phyloP scores from a whole-genome alignment of 257 asterid species.

The Gentiana straminea region DNA sequence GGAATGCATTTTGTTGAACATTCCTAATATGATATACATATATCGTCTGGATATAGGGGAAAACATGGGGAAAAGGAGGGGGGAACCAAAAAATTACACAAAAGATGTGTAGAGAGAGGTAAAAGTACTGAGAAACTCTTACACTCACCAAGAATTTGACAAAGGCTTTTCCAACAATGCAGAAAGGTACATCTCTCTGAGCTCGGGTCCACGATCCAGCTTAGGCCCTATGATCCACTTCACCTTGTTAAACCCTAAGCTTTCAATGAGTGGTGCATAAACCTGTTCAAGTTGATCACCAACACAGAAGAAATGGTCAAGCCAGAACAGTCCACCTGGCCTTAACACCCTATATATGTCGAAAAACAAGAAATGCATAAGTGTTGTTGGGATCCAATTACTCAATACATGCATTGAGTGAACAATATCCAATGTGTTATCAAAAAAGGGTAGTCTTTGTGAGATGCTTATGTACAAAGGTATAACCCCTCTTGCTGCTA shows the following conservation, averaged over 20 bases:
- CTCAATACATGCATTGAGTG: constrained; percentile 52
- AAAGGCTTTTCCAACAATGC: constrained; percentile 41
- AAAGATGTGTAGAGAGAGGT: no score
- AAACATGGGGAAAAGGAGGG: no score
- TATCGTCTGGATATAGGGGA: no score
- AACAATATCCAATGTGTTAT: constrained; percentile 10
- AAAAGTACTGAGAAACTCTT: no score
- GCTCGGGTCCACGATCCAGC: constrained; percentile 36
- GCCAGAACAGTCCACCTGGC: constrained; percentile 57
- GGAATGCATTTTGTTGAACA: no score
- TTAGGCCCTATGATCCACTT: constrained; percentile 43
- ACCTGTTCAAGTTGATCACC: constrained; percentile 29
- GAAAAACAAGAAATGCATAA: constrained; percentile 42
- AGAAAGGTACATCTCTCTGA: constrained; percentile 50
- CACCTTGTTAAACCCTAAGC: constrained; percentile 3
- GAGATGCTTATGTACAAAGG: constrained; percentile 24
- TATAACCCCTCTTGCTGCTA: no score
- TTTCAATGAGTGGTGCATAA: constrained; percentile 40
- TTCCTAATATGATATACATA: no score
- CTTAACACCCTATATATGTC: constrained; percentile 51
- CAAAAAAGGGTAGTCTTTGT: constrained; percentile 59
- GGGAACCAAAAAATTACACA: no score
- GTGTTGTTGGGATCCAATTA: constrained; percentile 43
- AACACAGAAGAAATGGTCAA: constrained; percentile 51
- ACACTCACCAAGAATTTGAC: no score